Evolutionary conservation across 2,329 filamentous ascomycete species (phyloP).

Genomic region (Xylaria sp.): DNA sequence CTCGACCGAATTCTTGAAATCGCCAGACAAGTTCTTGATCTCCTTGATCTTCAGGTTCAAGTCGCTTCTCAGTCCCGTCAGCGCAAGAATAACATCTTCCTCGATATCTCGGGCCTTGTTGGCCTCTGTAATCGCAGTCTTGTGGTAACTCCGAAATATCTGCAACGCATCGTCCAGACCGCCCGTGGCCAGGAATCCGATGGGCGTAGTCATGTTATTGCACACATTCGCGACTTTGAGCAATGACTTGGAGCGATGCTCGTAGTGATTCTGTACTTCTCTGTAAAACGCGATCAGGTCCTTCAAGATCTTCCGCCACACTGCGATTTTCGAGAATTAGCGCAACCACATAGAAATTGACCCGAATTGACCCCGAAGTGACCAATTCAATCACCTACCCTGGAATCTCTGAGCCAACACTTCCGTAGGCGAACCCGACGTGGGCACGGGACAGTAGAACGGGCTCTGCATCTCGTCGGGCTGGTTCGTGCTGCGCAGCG

Average conservation of each 20-base stretch:
- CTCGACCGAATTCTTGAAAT: constrained; percentile 95
- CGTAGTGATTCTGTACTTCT: constrained; percentile 85
- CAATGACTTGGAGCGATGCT: constrained; percentile 74
- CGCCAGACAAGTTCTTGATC: constrained; percentile 86
- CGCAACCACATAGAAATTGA: background rate
- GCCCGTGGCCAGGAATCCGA: constrained; percentile 70
- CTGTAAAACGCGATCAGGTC: constrained; percentile 91
- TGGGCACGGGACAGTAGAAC: constrained; percentile 86
- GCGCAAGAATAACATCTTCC: constrained; percentile 79
- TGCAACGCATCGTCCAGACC: constrained; percentile 85
- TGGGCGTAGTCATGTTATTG: constrained; percentile 70
- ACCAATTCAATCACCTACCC: constrained; percentile 46
- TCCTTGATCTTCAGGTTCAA: constrained; percentile 96
- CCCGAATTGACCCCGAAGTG: no score
- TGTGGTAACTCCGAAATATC: constrained; percentile 77
- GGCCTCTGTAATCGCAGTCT: constrained; percentile 69
- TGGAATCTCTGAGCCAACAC: constrained; percentile 83
- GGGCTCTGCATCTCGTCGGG: constrained; percentile 71
- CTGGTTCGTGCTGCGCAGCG: constrained; percentile 62
- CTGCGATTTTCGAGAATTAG: constrained; percentile 39
- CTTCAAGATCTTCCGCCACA: constrained; percentile 92
- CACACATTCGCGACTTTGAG: constrained; percentile 78
- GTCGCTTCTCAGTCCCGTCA: constrained; percentile 81
- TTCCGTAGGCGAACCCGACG: constrained; percentile 80
- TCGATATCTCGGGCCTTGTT: constrained; percentile 89